Evolutionary conservation across 2,329 filamentous ascomycete genomes (phyloP).

Genomic region (Elsinoe fawcettii): DNA sequence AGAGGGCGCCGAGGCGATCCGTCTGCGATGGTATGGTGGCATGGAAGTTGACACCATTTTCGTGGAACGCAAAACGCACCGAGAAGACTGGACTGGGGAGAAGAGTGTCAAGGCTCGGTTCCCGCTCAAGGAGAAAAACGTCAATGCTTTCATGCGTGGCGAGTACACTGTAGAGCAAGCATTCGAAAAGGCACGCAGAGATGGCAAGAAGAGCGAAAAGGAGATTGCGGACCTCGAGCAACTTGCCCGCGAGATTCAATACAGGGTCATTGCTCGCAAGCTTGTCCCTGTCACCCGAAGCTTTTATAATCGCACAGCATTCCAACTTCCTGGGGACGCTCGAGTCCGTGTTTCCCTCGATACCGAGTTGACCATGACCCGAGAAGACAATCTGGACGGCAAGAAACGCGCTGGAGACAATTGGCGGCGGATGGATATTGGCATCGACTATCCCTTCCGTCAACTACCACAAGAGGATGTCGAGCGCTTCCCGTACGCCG

Average conservation of each 20-base stretch:
- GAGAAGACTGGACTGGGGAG: constrained; percentile 98
- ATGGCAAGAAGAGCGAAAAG: constrained; percentile 87
- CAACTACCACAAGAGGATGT: constrained; percentile 80
- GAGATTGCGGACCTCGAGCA: constrained; percentile 88
- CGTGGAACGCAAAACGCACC: constrained; percentile 94
- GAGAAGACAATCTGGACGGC: constrained; percentile 91
- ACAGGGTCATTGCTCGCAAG: constrained; percentile 78
- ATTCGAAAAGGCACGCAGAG: constrained; percentile 95
- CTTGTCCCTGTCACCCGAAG: constrained; percentile 86
- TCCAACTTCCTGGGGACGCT: constrained; percentile 92
- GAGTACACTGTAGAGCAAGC: constrained; percentile 75
- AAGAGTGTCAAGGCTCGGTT: constrained; percentile 98
- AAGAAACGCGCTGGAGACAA: constrained; percentile 69
- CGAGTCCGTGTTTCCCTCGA: constrained; percentile 94
- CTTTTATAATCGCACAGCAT: constrained; percentile 97
- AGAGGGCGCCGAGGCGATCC: constrained; percentile 92
- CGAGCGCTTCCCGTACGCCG: constrained; percentile 87
- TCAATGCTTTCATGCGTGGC: constrained; percentile 82
- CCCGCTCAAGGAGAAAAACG: constrained; percentile 90
- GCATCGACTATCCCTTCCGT: constrained; percentile 88
- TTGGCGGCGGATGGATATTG: constrained; percentile 96
- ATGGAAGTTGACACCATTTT: constrained; percentile 96
- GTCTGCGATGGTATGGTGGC: constrained; percentile 92
- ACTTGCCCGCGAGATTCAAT: constrained; percentile 85
- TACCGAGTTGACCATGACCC: constrained; percentile 88